Conservation (phyloP, 352 stramenopile genomes). For the Pythium pyrilobum region DNA sequence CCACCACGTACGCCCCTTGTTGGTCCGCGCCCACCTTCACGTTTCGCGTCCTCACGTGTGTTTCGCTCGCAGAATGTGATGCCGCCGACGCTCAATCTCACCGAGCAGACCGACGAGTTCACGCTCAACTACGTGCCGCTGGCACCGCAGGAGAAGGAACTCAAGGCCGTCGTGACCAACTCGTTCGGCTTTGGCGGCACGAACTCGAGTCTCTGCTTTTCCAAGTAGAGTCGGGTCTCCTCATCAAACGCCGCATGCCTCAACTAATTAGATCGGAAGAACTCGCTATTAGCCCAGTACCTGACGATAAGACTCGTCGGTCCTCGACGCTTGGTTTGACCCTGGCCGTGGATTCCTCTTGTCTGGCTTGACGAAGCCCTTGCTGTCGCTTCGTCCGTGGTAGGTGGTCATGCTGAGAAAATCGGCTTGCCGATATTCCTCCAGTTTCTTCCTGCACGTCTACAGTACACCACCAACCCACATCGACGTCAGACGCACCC, state of each 20-base stretch:
- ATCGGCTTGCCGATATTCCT: constrained; percentile 37
- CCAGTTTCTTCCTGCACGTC: constrained; percentile 16
- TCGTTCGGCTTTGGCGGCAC: constrained; percentile 98
- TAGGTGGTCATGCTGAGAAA: constrained; percentile 10
- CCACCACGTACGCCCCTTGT: constrained; percentile 49
- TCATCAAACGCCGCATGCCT: too few species aligned
- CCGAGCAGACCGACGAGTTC: constrained; percentile 65
- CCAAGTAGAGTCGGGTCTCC: constrained; percentile 34
- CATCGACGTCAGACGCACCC: too few species aligned
- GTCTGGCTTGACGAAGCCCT: constrained; percentile 2
- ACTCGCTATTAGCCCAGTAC: constrained; percentile 2
- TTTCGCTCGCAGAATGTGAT: constrained; percentile 62
- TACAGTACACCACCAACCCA: too few species aligned
- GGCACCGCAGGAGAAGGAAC: constrained; percentile 56
- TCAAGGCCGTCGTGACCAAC: constrained; percentile 89
- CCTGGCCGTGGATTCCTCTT: neutral
- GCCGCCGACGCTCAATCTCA: constrained; percentile 94
- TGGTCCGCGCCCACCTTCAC: neutral
- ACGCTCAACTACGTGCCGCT: constrained; percentile 83
- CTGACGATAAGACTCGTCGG: constrained; percentile 24
- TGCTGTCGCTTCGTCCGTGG: neutral
- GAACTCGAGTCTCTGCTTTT: constrained; percentile 87
- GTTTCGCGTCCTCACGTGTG: neutral
- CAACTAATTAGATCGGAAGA: too few species aligned
- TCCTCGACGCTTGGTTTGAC: constrained; percentile 7